phyloP scores from a whole-genome alignment of 1,139 yeast species.

The Martiniozyma asiatica region DNA sequence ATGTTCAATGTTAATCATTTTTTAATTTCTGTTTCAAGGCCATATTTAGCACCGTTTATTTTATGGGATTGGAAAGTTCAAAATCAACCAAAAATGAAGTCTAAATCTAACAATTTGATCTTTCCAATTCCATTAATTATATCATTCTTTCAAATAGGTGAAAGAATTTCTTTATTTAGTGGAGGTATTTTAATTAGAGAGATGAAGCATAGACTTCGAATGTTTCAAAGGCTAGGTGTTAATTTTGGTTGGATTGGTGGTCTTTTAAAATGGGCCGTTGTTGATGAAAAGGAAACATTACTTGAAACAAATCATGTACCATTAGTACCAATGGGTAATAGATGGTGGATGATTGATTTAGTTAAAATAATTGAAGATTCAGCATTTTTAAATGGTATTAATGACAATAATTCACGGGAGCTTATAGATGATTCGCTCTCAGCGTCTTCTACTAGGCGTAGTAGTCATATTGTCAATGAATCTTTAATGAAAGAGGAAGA shows the following conservation, averaged over 20 bases:
- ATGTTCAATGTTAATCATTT: conserved; percentile 89
- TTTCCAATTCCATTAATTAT: too few species aligned
- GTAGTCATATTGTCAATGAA: too few species aligned
- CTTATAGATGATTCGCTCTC: too few species aligned
- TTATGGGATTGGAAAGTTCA: conserved; percentile 71
- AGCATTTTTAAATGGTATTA: conserved; percentile 3
- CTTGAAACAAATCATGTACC: conserved; percentile 65
- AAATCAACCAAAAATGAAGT: conserved; percentile 6
- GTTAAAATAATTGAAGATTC: conserved; percentile 5
- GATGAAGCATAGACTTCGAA: conserved; percentile 71
- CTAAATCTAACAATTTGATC: conserved; percentile 11
- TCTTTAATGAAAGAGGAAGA: not conserved
- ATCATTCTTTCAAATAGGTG: conserved; percentile 12
- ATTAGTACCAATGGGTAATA: conserved; percentile 56
- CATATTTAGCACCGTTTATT: conserved; percentile 82
- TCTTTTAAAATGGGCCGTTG: conserved; percentile 60
- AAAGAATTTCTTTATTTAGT: conserved; percentile 25
- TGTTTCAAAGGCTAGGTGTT: conserved; percentile 68
- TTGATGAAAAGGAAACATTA: conserved; percentile 78
- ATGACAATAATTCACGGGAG: too few species aligned
- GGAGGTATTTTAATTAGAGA: conserved; percentile 45
- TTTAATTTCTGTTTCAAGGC: conserved; percentile 80
- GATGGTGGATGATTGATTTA: conserved; percentile 11
- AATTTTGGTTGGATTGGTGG: conserved; percentile 66
- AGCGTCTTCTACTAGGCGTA: not conserved